Conservation (phyloP, 1,284 basidiomycete genomes). For the Naganishia sp. region DNA sequence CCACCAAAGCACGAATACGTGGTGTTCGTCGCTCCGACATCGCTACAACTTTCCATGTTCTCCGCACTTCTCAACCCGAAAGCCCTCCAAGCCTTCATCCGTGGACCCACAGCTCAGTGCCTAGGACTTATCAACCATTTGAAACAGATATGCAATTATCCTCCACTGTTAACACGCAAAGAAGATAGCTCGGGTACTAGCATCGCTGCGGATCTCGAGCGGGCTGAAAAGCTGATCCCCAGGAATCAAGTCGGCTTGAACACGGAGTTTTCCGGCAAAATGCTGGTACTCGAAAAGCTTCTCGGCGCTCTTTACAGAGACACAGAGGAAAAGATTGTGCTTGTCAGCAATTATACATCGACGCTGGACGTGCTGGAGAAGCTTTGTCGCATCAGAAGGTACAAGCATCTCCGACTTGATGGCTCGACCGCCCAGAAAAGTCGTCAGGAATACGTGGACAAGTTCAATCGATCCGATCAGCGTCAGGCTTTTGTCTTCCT, state of each 20-base stretch:
- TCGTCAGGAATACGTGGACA: constrained; percentile 61
- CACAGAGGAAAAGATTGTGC: constrained; percentile 88
- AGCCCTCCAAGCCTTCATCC: constrained; percentile 65
- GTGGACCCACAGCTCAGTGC: constrained; percentile 71
- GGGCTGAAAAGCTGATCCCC: constrained; percentile 9
- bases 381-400: constrained; percentile 73
- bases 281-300: constrained; percentile 72
- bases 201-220: constrained; percentile 6
- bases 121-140: constrained; percentile 69
- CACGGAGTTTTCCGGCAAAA: constrained; percentile 62
- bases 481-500: constrained; percentile 71
- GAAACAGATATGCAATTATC: constrained; percentile 91
- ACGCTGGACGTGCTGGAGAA: constrained; percentile 90
- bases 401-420: constrained; percentile 82
- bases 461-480: constrained; percentile 46
- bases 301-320: constrained; percentile 64
- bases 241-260: constrained; percentile 18
- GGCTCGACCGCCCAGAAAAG: constrained; percentile 78
- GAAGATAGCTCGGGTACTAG: neutral
- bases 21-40: constrained; percentile 81
- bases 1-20: constrained; percentile 95
- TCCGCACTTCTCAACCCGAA: constrained; percentile 69
- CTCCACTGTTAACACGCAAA: constrained; percentile 58
- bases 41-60: constrained; percentile 79
- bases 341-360: constrained; percentile 86